Evolutionary conservation across 2,329 filamentous ascomycete species (phyloP).

Genomic region (Mycocentrospora acerina): DNA sequence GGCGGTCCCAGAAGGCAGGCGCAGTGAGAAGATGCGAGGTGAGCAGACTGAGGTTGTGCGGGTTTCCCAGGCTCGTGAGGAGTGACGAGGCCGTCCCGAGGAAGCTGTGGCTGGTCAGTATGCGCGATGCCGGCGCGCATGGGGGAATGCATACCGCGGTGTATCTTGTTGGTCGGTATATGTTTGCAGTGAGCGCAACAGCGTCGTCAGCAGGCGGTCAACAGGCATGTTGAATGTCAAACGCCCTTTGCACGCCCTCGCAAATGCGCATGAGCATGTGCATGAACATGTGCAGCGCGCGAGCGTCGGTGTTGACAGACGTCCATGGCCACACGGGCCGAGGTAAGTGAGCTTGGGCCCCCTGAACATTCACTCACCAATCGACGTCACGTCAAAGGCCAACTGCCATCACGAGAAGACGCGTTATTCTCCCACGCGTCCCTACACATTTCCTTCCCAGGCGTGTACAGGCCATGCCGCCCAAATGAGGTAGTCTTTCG

Average conservation of each 20-base stretch:
- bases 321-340: constrained; percentile 25
- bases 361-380: constrained; percentile 9
- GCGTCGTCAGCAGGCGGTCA: constrained; percentile 66
- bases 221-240: constrained; percentile 57
- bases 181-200: constrained; percentile 64
- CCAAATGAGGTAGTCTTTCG: constrained; percentile 32
- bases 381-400: constrained; percentile 13
- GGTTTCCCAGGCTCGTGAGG: constrained; percentile 70
- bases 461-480: constrained; percentile 21
- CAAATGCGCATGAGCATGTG: constrained; percentile 5
- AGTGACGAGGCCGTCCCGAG: constrained; percentile 68
- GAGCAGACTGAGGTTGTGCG: constrained; percentile 71
- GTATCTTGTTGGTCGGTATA: constrained; percentile 61
- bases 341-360: constrained; percentile 23
- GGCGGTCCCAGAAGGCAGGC: constrained; percentile 68
- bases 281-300: constrained; percentile 6
- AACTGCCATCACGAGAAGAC: neutral
- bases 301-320: constrained; percentile 23
- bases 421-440: neutral
- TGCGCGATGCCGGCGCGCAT: constrained; percentile 13
- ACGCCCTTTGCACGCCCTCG: constrained; percentile 2
- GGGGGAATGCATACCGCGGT: constrained; percentile 49
- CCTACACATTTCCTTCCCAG: neutral
- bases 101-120: constrained; percentile 40
- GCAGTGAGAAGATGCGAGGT: constrained; percentile 72